Evolutionary conservation across 2,329 filamentous ascomycete genomes (phyloP), one percentile per base, ranked within the genome.

Genomic region (Penicillium polonicum): DNA sequence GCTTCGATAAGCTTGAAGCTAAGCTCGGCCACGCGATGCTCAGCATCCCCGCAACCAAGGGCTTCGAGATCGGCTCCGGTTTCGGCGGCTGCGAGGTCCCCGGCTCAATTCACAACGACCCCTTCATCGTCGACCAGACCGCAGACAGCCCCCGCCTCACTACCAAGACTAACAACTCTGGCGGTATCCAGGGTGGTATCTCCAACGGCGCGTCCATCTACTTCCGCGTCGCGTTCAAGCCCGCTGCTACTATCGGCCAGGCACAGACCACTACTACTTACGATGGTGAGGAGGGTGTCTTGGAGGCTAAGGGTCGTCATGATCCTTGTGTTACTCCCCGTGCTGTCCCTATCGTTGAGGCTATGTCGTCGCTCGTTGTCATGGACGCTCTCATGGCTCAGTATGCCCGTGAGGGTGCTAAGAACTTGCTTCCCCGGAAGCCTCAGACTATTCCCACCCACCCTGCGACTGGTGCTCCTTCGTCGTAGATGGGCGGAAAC

Each of bases 211-310:
- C 91, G 38, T 88, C 88, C 58, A 91, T 97, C 78, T 97, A 94
- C 83, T 97, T 97, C 85, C 87, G 89, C 50, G 88, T 96, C 5
- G 92, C 86, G 17, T 97, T 97, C 85, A 97, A 97, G 83, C 90
- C 93, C 10, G 87, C 93, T 3, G 92, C 93, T 31, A 97, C 94
- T 3, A 97, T 97, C 71, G 88, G 90, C 45, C 89, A 93, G 77
- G 89, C 90, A 43, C 93, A 97, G 79, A 83, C 82, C 15, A 97
- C 94, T 0, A 87, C 88, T 9, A 88, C 85, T 10, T 97, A 95
- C 76, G 88, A 88, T 59, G 88, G 88, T 45, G 79, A 82, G 10
- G 85, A 89, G 63, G 94, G 94, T 50, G 79, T 90, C 4, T 81
- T 97, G 35, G 90, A 92, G 61, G 92, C 92, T 50, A 97, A 97